Base-by-base conservation (phyloP, 2,329 filamentous ascomycete species). In the Orbilia brochopaga region DNA sequence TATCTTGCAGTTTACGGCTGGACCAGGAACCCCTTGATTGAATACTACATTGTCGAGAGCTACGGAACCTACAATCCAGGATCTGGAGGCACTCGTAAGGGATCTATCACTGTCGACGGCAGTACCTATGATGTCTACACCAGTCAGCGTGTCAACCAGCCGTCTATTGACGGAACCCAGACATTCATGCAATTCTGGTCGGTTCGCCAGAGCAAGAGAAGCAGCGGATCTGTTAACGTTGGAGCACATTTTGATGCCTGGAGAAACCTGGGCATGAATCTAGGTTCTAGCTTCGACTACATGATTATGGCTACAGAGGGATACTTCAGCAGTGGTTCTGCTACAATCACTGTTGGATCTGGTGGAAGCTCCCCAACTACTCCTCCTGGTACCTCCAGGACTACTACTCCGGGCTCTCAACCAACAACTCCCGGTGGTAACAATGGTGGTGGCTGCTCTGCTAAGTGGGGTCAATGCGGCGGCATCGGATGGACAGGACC, bases 141-240 rank as follows among this genome's bases (percentile, higher is more conserved):
- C 4, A 79, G 80, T 48, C 79, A 76, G 7, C 78, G 80, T 19
- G 75, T 75, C 74, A 82, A 84, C 74, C 78, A 78, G 57, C 82
- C 83, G n/a, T 82, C 80, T 52, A 84, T 84, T 56, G 77, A 81
- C 42, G 83, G 83, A 42, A 84, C 81, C 30, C 73, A 75, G 51
- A 84, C 82, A 57, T 85, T 85, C 76, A 78, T 82, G 76, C 83
- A 85, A 79, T 85, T 81, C 79, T 84, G 81, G 83, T 83, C 81
- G 19, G 81, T 85, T 19, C 81, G 84, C 66, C 78, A 79, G 72
- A 79, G 73, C 61, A 84, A 85, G 80, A 80, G 83, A 54, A 79
- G 80, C 23, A 79, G 80, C 59, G 85, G 84, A 2, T 83, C 81
- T 5, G 81, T 86, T 70, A 83, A 81, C 40, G 80, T 80, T 1